These are phyloP conservation scores for Tephrocybe sp. DNA, from an alignment of 768 basidiomycete species.

Conservation along the genomic window DNA sequence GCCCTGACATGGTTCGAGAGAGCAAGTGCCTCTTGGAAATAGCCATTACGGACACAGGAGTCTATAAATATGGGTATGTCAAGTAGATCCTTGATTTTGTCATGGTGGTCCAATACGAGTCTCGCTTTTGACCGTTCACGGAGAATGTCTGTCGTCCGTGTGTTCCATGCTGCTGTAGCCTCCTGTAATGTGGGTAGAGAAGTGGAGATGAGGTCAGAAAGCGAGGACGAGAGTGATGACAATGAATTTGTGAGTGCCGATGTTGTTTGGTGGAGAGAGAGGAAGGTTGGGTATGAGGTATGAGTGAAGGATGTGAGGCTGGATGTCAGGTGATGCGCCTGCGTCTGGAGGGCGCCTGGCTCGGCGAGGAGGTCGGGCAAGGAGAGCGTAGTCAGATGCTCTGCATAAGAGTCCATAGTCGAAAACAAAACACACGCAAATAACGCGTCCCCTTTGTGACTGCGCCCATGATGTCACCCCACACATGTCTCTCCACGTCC, in stretches of 20 bases:
- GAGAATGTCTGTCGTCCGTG: slow-evolving; percentile 71
- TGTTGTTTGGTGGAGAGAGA: slow-evolving; percentile 82
- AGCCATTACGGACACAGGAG: slow-evolving; percentile 89
- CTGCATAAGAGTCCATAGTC: slow-evolving; percentile 46
- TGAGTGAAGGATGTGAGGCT: slow-evolving; percentile 89
- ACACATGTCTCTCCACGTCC: slow-evolving; percentile 4
- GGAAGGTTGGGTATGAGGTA: slow-evolving; percentile 88
- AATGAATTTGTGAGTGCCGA: slow-evolving; percentile 72
- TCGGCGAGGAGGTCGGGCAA: slow-evolving; percentile 69
- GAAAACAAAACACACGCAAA: slow-evolving; percentile 13
- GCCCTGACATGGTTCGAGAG: slow-evolving; percentile 69
- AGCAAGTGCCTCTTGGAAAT: slow-evolving; percentile 89
- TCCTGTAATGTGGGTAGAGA: slow-evolving; percentile 79
- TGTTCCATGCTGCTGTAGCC: slow-evolving; percentile 67
- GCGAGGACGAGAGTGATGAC: slow-evolving; percentile 68
- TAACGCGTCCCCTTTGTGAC: slow-evolving; percentile 9
- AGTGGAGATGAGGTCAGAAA: slow-evolving; percentile 60
- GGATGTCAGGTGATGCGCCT: slow-evolving; percentile 82
- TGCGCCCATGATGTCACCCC: slow-evolving; percentile 3
- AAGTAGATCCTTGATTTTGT: slow-evolving; percentile 88
- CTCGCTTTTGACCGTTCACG: slow-evolving; percentile 71
- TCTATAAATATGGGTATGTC: slow-evolving; percentile 90
- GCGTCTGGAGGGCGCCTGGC: slow-evolving; percentile 75
- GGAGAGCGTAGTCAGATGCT: slow-evolving; percentile 60
- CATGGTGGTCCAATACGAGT: slow-evolving; percentile 90